Evolutionary conservation across 495 filamentous ascomycete species (phyloP).

Genomic region (Neurospora sp.): DNA sequence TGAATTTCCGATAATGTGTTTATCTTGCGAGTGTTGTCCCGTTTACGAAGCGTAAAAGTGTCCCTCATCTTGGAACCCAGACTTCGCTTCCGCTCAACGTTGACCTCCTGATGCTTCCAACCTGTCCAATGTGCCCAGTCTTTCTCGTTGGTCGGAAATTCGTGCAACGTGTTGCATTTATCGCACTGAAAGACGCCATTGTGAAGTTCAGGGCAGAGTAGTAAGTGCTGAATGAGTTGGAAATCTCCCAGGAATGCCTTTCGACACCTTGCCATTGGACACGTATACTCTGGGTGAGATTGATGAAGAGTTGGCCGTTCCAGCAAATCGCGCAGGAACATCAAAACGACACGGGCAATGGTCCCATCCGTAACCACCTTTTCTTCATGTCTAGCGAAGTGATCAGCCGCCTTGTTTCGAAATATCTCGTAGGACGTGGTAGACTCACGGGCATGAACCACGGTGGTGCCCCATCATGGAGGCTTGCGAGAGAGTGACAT

Average conservation of each 20-base stretch:
- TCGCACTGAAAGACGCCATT: slow-evolving; percentile 24
- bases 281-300: slow-evolving; percentile 8
- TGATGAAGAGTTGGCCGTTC: slow-evolving; percentile 18
- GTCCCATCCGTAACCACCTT: slow-evolving; percentile 22
- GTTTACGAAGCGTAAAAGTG: slow-evolving; percentile 15
- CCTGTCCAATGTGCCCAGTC: slow-evolving; percentile 24
- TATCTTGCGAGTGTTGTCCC: slow-evolving; percentile 11
- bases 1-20: background rate
- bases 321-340: slow-evolving; percentile 26
- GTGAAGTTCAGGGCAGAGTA: slow-evolving; percentile 21
- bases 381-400: slow-evolving; percentile 18
- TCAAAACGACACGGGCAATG: slow-evolving; percentile 22
- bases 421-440: background rate
- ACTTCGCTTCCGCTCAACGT: slow-evolving; percentile 19
- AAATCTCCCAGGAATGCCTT: slow-evolving; percentile 13
- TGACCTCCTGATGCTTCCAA: slow-evolving; percentile 13
- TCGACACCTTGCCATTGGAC: slow-evolving; percentile 24
- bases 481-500: slow-evolving; percentile 11
- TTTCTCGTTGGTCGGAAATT: slow-evolving; percentile 27
- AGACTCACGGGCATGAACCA: slow-evolving; percentile 24
- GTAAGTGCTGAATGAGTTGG: slow-evolving; percentile 22
- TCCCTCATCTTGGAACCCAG: slow-evolving; percentile 24
- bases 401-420: slow-evolving; percentile 3
- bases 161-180: slow-evolving; percentile 21
- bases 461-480: slow-evolving; percentile 11